These are phyloP conservation scores for Hymenoscyphus fraxineus DNA, from an alignment of 2,329 filamentous ascomycete species.

Conservation along the genomic window DNA sequence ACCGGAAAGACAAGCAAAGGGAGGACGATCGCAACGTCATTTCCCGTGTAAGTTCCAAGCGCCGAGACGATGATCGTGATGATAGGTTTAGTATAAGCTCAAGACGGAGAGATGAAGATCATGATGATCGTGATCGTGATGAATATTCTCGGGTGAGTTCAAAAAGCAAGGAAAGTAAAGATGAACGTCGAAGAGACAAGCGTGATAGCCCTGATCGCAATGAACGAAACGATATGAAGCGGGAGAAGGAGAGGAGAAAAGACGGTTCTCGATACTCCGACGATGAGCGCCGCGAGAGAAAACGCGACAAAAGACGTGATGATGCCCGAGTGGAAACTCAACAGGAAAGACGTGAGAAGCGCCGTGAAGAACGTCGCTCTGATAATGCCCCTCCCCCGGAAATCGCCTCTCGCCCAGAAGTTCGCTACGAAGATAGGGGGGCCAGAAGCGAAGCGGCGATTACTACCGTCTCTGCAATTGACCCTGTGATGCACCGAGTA, in stretches of 20 bases:
- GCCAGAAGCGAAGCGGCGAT: conserved; percentile 33
- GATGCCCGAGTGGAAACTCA: conserved; percentile 31
- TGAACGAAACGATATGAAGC: conserved; percentile 25
- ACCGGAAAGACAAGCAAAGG: conserved; percentile 24
- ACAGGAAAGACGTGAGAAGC: conserved; percentile 36
- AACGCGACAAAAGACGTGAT: conserved; percentile 30
- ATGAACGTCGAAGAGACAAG: conserved; percentile 25
- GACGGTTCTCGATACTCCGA: conserved; percentile 22
- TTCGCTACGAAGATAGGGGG: conserved; percentile 20
- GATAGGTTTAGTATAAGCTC: conserved; percentile 7
- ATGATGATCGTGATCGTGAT: conserved; percentile 18
- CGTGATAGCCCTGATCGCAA: conserved; percentile 26
- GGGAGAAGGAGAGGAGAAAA: conserved; percentile 26
- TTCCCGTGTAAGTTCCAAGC: conserved; percentile 9
- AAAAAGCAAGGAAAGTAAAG: conserved; percentile 21
- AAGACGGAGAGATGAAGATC: conserved; percentile 12
- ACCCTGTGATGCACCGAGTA: conserved; percentile 59
- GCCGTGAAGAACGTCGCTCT: conserved; percentile 32
- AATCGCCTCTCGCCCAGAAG: conserved; percentile 15
- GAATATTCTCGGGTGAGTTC: conserved; percentile 15
- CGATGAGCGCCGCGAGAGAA: conserved; percentile 25
- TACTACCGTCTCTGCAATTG: conserved; percentile 36
- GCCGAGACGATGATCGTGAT: conserved; percentile 20
- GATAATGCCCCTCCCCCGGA: conserved; percentile 17
- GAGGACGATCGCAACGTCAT: conserved; percentile 15